A percentile compares a stretch with the other conserved stretches of the same genome.
phyloP scores from a whole-genome alignment of 768 basidiomycete genomes.

The Russula sp. region DNA sequence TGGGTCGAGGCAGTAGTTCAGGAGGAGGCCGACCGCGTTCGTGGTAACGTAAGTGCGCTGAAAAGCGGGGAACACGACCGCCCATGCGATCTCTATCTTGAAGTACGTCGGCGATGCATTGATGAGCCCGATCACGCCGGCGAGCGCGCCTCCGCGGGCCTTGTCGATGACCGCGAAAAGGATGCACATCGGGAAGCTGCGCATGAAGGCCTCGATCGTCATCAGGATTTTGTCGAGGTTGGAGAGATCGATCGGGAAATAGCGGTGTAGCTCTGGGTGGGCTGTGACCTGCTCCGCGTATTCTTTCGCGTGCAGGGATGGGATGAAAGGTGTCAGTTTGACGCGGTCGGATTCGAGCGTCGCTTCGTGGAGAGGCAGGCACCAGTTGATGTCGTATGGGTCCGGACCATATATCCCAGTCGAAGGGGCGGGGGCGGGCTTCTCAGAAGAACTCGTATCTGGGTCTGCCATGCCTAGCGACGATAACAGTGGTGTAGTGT shows the following conservation, averaged over 20 bases:
- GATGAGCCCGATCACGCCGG: constrained; percentile 34
- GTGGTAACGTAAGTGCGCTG: constrained; percentile 16
- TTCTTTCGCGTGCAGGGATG: constrained; percentile 28
- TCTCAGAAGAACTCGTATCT: too few species aligned
- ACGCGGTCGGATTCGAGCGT: constrained; percentile 33
- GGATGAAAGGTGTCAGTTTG: constrained; percentile 35
- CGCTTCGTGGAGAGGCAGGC: constrained; percentile 28
- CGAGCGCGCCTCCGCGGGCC: constrained; percentile 30
- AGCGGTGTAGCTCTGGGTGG: constrained; percentile 27
- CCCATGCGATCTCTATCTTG: constrained; percentile 12
- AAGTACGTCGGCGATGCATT: constrained; percentile 19
- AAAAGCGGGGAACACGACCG: constrained; percentile 11
- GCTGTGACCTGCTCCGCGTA: constrained; percentile 27
- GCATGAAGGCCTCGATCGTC: constrained; percentile 23
- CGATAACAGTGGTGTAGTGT: too few species aligned
- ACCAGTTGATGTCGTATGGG: constrained; percentile 36
- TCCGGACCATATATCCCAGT: constrained; percentile 22
- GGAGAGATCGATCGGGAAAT: constrained; percentile 28
- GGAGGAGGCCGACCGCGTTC: constrained; percentile 32
- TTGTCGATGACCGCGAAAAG: constrained; percentile 38
- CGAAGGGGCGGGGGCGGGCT: too few species aligned
- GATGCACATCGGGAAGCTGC: constrained; percentile 20
- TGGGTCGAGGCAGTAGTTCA: constrained; percentile 34
- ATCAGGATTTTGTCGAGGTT: constrained; percentile 23
- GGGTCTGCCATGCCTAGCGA: too few species aligned